These are phyloP conservation scores for Radiomyces spectabilis DNA, from an alignment of 192 early-diverging fungal species.

Conservation along the genomic window DNA sequence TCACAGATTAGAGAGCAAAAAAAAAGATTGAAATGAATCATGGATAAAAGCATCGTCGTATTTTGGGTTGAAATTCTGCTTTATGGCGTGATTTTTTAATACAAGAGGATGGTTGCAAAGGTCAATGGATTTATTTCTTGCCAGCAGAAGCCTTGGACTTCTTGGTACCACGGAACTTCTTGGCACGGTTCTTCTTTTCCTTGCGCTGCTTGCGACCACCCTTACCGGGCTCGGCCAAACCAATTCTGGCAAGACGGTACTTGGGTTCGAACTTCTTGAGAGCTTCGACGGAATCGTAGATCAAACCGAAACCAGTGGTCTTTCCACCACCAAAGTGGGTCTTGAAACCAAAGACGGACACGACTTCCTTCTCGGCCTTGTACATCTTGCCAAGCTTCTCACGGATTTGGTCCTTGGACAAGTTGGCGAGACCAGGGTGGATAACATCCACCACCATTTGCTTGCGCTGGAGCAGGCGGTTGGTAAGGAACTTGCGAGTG, in stretches of 20 bases:
- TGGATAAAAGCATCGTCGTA: too few species aligned
- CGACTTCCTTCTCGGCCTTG: conserved; percentile 81
- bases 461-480: conserved; percentile 94
- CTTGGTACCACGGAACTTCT: conserved; percentile 97
- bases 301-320: conserved; percentile 90
- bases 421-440: conserved; percentile 89
- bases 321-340: conserved; percentile 96
- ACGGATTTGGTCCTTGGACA: conserved; percentile 88
- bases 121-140: conserved; percentile 47
- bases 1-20: too few species aligned
- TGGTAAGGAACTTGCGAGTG: conserved; percentile 99
- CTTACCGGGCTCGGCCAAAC: conserved; percentile 59
- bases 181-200: conserved; percentile 97
- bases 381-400: conserved; percentile 94
- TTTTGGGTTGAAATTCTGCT: too few species aligned
- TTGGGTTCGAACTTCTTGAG: conserved; percentile 99
- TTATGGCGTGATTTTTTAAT: too few species aligned
- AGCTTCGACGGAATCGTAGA: conserved; percentile 92
- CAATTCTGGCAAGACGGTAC: conserved; percentile 79
- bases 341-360: conserved; percentile 93
- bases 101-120: too few species aligned
- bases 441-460: conserved; percentile 97
- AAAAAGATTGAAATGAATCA: too few species aligned
- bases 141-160: conserved; percentile 68
- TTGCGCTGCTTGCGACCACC: conserved; percentile 96